Conservation (phyloP, 2,329 filamentous ascomycete species). For the Talaromyces sp. region DNA sequence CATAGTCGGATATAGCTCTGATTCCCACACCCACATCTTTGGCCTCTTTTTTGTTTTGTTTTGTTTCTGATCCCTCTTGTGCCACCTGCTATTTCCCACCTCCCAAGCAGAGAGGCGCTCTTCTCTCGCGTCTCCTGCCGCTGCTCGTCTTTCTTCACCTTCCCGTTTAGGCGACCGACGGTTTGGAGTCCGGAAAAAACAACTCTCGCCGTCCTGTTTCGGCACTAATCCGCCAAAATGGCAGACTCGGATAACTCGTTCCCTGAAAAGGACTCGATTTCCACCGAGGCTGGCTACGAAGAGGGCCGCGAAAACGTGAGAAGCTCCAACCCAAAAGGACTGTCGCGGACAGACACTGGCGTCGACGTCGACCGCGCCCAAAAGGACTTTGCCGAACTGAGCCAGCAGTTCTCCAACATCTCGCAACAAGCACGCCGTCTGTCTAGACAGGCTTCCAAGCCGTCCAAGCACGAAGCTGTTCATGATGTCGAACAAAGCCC, state of each 20-base stretch:
- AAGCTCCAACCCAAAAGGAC: slow-evolving; percentile 8
- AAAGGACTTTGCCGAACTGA: slow-evolving; percentile 39
- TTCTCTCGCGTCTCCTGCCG: background rate
- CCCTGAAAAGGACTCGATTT: background rate
- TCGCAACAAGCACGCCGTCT: slow-evolving; percentile 33
- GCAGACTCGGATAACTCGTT: background rate
- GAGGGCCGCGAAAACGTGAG: slow-evolving; percentile 11
- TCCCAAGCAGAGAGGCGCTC: background rate
- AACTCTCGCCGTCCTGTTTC: background rate
- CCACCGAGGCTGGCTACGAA: slow-evolving; percentile 5
- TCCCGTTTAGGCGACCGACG: background rate
- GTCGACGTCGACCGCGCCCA: slow-evolving; percentile 45
- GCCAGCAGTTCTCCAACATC: slow-evolving; percentile 33
- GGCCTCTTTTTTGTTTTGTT: background rate
- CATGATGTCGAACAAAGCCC: slow-evolving; percentile 58
- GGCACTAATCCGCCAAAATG: background rate
- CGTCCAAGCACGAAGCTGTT: slow-evolving; percentile 20
- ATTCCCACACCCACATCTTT: background rate
- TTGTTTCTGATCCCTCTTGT: background rate
- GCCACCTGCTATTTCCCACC: background rate
- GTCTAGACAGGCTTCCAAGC: slow-evolving; percentile 29
- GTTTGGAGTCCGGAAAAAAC: background rate
- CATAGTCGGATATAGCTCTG: background rate
- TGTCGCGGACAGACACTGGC: slow-evolving; percentile 31
- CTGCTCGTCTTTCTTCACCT: background rate